Evolutionary conservation across 2,329 filamentous ascomycete species (phyloP).

Genomic region (Scedosporium minutisporum): DNA sequence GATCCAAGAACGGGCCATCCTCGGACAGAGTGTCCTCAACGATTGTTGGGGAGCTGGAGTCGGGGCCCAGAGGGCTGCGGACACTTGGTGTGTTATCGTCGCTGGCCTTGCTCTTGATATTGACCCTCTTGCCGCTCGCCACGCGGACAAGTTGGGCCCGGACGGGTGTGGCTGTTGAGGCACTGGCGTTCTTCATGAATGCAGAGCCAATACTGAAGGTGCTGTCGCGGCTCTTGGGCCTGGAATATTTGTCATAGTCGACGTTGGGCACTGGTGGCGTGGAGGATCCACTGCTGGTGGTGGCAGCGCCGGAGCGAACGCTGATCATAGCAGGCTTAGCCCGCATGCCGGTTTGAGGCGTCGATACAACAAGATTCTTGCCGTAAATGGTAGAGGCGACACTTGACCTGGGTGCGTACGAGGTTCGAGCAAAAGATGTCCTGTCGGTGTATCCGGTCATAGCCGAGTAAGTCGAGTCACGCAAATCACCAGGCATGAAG

Average conservation of each 20-base stretch:
- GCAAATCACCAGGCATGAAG: constrained; percentile 82
- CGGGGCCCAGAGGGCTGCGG: constrained; percentile 17
- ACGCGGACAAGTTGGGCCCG: constrained; percentile 53
- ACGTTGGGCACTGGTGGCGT: constrained; percentile 66
- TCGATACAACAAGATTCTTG: constrained; percentile 73
- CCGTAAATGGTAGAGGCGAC: constrained; percentile 92
- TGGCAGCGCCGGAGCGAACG: constrained; percentile 60
- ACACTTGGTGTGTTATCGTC: constrained; percentile 8
- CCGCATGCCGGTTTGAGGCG: constrained; percentile 77
- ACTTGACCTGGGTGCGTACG: constrained; percentile 55
- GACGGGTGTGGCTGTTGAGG: constrained; percentile 45
- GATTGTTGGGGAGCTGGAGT: constrained; percentile 28
- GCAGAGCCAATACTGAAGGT: constrained; percentile 60
- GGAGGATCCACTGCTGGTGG: constrained; percentile 38
- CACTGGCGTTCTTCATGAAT: constrained; percentile 55
- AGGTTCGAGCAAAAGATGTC: constrained; percentile 50
- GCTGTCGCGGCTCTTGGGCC: constrained; percentile 44
- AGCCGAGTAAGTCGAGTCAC: constrained; percentile 83
- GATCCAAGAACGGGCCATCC: constrained; percentile 50
- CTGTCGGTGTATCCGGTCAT: constrained; percentile 55
- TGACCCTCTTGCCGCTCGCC: constrained; percentile 33
- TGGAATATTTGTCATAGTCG: constrained; percentile 50
- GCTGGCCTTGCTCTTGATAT: constrained; percentile 12
- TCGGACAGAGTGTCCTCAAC: constrained; percentile 38
- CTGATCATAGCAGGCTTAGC: constrained; percentile 89